Base-by-base conservation (phyloP, 2,329 filamentous ascomycete species). In the Colletotrichum godetiae region DNA sequence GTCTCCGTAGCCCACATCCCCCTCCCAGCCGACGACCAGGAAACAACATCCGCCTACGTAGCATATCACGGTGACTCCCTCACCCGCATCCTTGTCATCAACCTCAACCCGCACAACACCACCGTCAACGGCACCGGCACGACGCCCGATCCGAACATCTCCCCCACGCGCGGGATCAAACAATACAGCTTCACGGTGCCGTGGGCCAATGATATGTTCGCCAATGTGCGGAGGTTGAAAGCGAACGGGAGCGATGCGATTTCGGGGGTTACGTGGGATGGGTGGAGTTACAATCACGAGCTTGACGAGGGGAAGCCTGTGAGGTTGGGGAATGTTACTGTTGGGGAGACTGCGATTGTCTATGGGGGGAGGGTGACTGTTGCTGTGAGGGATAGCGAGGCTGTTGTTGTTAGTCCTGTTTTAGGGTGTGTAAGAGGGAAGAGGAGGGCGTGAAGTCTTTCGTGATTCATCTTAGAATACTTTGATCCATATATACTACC, bases 191-290 rank as follows among this genome's bases (percentile, higher is more conserved):
- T 90, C 66, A 75, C 80, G 5, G 75, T 88, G 8, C 79, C 77
- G 10, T 77, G 77, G 70, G 8, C 35, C 7, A 69, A 42, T 3
- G 42, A 77, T 57, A 75, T 75, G 6, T 75, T 76, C 24, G 78
- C 82, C 2, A 75, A 70, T 0, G 82, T 91, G 63, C 83, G 88
- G 77, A 81, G 90, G 31, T 79, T 92, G 37, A 78, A 83, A 61
- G 90, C 91, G 2, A 92, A 91, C 79, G 91, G 91, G 0, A 92
- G 89, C 74, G 89, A 92, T 80, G 90, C 91, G 10, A 86, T 91
- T 27, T 88, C 87, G 0, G 90, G 90, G 0, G 87, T 92, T 56
- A 88, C 89, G 0, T 92, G 87, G 82, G 89, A 92, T 78, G 90
- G 90, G 1, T 86, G 83, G 78, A 92, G 88, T 74, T 93, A 90